Percentiles rank a stretch among this genome's conserved stretches.
Conservation (phyloP, 805 yeast genomes). For the Candida sonorensis region DNA sequence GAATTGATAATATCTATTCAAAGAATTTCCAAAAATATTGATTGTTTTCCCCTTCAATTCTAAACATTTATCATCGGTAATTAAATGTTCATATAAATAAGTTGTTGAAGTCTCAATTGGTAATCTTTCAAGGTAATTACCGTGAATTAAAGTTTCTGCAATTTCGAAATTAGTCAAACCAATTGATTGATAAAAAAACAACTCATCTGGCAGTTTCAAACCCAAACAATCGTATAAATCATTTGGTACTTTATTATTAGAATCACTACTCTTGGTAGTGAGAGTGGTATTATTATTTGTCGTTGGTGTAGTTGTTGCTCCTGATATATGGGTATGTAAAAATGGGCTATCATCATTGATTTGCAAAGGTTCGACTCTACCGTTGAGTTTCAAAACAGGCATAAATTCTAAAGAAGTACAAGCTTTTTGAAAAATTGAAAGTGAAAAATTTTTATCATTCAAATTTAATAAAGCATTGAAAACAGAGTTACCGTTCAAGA, state of each 20-base stretch:
- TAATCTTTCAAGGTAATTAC: constrained; percentile 52
- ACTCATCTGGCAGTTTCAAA: constrained; percentile 80
- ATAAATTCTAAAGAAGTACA: constrained; percentile 59
- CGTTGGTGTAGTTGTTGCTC: too few species aligned
- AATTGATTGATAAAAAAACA: constrained; percentile 70
- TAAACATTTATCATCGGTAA: constrained; percentile 36
- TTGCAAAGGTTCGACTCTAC: constrained; percentile 54
- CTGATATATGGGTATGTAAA: constrained; percentile 5
- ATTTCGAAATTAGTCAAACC: constrained; percentile 65
- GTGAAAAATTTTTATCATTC: constrained; percentile 34
- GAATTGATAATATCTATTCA: constrained; percentile 81
- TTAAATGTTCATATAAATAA: constrained; percentile 50
- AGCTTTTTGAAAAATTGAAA: constrained; percentile 58
- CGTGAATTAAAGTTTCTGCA: constrained; percentile 61
- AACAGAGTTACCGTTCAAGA: constrained; percentile 36
- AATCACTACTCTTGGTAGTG: constrained; percentile 7
- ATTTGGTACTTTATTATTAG: constrained; percentile 46
- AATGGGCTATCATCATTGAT: constrained; percentile 16
- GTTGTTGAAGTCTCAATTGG: constrained; percentile 59
- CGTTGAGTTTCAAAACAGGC: constrained; percentile 67
- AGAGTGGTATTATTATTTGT: too few species aligned
- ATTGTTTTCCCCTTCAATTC: constrained; percentile 55
- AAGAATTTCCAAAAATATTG: constrained; percentile 60
- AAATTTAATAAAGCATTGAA: constrained; percentile 42
- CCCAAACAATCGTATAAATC: constrained; percentile 80